Evolutionary conservation across 345 rosid species (phyloP).

Genomic region (Eucalyptus pauciflora): DNA sequence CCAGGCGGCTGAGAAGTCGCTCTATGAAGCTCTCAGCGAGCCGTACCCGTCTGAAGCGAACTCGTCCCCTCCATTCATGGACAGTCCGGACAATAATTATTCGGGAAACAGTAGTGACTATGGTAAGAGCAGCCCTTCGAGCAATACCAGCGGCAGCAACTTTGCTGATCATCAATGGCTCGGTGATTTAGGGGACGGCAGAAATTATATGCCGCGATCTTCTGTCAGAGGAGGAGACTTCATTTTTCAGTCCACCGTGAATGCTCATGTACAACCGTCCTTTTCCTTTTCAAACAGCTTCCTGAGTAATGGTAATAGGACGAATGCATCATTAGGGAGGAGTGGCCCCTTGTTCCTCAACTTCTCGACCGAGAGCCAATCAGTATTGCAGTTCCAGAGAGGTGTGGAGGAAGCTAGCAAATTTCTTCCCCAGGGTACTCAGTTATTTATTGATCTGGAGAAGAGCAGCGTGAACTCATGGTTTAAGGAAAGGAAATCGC

Average conservation of each 20-base stretch:
- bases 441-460: conserved; percentile 30
- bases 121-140: conserved; percentile 7
- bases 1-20: conserved; percentile 49
- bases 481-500: not conserved
- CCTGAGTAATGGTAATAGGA: conserved; percentile 9
- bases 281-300: not conserved
- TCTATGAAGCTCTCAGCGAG: conserved; percentile 33
- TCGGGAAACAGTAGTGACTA: conserved; percentile 12
- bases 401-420: conserved; percentile 74
- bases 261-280: not conserved
- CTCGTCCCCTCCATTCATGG: not conserved
- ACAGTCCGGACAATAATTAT: conserved; percentile 8
- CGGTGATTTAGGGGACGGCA: conserved; percentile 24
- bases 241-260: conserved; percentile 37
- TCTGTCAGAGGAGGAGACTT: conserved; percentile 25
- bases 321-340: not conserved
- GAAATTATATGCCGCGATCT: conserved; percentile 8
- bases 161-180: conserved; percentile 34
- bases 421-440: conserved; percentile 47
- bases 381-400: conserved; percentile 44
- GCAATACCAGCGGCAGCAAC: conserved; percentile 4
- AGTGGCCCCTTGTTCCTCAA: conserved; percentile 5
- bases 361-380: conserved; percentile 19
- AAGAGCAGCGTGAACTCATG: not conserved
- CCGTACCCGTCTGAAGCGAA: not conserved